phyloP scores from a whole-genome alignment of 2,329 filamentous ascomycete species.

The Botrytis sinoallii region DNA sequence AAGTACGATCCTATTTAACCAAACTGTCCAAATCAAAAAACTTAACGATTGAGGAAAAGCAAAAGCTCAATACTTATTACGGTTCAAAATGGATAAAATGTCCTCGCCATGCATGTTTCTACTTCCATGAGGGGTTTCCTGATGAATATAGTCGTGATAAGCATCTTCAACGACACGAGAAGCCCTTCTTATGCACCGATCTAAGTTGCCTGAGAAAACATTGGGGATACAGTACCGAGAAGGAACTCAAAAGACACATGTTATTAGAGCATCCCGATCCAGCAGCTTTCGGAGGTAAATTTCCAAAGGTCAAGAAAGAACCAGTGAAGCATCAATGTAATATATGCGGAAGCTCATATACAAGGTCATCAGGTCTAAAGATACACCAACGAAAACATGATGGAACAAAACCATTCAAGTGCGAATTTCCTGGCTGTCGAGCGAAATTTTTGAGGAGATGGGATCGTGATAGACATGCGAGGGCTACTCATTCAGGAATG shows the following conservation, averaged over 20 bases:
- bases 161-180: constrained; percentile 40
- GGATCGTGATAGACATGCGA: background rate
- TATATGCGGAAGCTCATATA: background rate
- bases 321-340: background rate
- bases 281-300: background rate
- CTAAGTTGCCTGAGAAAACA: constrained; percentile 36
- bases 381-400: background rate
- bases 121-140: constrained; percentile 43
- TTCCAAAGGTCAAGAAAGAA: constrained; percentile 4
- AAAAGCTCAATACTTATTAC: constrained; percentile 31
- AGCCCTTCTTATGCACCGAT: constrained; percentile 39
- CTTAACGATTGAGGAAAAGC: background rate
- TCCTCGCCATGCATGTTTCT: constrained; percentile 40
- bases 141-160: constrained; percentile 35
- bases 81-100: constrained; percentile 42
- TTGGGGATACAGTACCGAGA: constrained; percentile 38
- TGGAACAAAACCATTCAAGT: background rate
- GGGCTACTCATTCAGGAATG: background rate
- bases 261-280: constrained; percentile 21
- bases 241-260: constrained; percentile 37
- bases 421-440: background rate
- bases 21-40: constrained; percentile 5
- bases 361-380: background rate
- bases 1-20: background rate
- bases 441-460: background rate